Conservation (phyloP, 2,329 filamentous ascomycete species). For the Fonsecaea multimorphosa region DNA sequence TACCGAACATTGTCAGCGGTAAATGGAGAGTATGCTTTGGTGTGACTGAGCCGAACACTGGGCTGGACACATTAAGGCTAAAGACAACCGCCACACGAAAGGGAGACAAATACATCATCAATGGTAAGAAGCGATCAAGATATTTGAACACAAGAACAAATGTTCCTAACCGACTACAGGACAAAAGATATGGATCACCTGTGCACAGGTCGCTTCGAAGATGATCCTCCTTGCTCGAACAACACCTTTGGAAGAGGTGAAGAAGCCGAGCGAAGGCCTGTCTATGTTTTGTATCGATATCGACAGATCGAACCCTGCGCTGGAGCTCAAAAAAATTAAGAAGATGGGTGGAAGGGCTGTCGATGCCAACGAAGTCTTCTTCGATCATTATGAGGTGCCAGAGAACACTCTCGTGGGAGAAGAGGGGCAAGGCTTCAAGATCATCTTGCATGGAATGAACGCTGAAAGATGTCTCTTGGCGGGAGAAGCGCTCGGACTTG, state of each 20-base stretch:
- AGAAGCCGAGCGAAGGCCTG: conserved; percentile 74
- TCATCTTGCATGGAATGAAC: conserved; percentile 80
- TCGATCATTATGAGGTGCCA: conserved; percentile 75
- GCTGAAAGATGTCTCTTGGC: conserved; percentile 77
- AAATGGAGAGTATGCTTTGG: conserved; percentile 78
- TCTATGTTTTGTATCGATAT: conserved; percentile 83
- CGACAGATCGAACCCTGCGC: conserved; percentile 61
- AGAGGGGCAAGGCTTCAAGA: conserved; percentile 78
- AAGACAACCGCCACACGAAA: conserved; percentile 68
- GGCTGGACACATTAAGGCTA: conserved; percentile 76
- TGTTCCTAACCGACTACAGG: conserved; percentile 19
- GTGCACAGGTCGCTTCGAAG: conserved; percentile 78
- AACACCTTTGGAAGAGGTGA: conserved; percentile 69
- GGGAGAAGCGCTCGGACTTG: conserved; percentile 79
- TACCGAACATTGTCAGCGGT: conserved; percentile 75
- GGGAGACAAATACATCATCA: conserved; percentile 67
- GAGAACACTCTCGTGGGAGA: conserved; percentile 69
- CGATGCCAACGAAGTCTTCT: conserved; percentile 87
- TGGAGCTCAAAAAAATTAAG: conserved; percentile 74
- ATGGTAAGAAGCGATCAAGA: conserved; percentile 16
- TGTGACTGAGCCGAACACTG: conserved; percentile 82
- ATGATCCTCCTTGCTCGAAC: conserved; percentile 85
- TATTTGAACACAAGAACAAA: neutral
- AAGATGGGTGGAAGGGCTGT: conserved; percentile 87
- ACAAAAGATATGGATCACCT: conserved; percentile 91